phyloP scores from a whole-genome alignment of 768 basidiomycete species.

The Suillus ampliporus region DNA sequence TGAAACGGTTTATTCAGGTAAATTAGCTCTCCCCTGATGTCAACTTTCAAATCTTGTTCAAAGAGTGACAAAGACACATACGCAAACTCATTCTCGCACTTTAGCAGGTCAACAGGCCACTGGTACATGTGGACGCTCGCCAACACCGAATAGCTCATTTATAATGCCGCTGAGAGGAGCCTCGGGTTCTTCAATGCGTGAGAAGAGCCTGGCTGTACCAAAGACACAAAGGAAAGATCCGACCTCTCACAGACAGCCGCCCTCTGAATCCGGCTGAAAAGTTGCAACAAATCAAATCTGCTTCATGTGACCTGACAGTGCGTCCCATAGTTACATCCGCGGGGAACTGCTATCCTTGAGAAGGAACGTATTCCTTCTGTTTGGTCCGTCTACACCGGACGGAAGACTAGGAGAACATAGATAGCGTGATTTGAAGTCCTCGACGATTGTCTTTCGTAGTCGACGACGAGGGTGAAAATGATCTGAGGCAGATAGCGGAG shows the following conservation, averaged over 20 bases:
- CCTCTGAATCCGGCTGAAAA: background rate
- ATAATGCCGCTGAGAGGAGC: background rate
- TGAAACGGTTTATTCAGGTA: background rate
- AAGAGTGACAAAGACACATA: too few relatives aligned
- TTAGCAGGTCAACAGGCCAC: background rate
- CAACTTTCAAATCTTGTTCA: background rate
- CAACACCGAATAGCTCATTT: background rate
- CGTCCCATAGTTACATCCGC: background rate
- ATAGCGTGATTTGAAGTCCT: too few relatives aligned
- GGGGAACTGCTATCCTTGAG: background rate
- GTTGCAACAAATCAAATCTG: background rate
- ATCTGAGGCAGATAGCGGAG: background rate
- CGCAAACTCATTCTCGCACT: background rate
- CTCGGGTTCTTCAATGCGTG: background rate
- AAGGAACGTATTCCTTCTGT: background rate
- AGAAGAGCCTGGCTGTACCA: background rate
- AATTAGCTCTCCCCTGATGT: background rate
- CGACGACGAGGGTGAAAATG: too few relatives aligned
- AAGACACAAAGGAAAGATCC: background rate
- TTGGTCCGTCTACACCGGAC: background rate
- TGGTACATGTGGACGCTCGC: background rate
- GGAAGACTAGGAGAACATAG: background rate
- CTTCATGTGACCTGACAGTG: background rate
- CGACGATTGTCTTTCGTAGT: too few relatives aligned
- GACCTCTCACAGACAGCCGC: background rate